A percentile compares a stretch with the other conserved stretches of the same genome.
phyloP scores from a whole-genome alignment of 2,329 filamentous ascomycete genomes.

The Myriosclerotinia scirpicola region DNA sequence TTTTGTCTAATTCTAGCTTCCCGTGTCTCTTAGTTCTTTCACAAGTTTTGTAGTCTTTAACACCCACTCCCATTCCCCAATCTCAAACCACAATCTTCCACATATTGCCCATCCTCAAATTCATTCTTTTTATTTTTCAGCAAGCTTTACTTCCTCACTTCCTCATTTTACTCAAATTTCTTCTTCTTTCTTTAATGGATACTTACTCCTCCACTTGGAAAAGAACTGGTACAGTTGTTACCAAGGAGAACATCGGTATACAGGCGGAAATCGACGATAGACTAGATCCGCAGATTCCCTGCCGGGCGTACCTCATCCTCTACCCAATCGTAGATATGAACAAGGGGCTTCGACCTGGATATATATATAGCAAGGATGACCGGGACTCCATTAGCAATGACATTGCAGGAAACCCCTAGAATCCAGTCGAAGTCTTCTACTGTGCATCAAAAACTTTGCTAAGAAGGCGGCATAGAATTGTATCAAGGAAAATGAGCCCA shows the following conservation, averaged over 20 bases:
- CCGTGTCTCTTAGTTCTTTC: not conserved
- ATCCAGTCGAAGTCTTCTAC: slow-evolving; percentile 30
- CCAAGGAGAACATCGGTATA: not conserved
- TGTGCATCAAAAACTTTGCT: slow-evolving; percentile 59
- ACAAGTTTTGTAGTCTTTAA: too few species aligned
- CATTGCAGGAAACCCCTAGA: slow-evolving; percentile 40
- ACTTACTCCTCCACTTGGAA: too few species aligned
- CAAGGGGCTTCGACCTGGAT: slow-evolving; percentile 51
- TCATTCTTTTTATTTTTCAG: too few species aligned
- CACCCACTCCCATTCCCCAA: too few species aligned
- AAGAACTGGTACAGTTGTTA: not conserved
- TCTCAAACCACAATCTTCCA: too few species aligned
- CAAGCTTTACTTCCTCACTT: too few species aligned
- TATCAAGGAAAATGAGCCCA: slow-evolving; percentile 50
- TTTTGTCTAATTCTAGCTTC: not conserved
- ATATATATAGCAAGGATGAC: slow-evolving; percentile 52
- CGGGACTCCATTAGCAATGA: slow-evolving; percentile 54
- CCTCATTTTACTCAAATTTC: too few species aligned
- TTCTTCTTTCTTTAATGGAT: too few species aligned
- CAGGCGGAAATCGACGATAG: not conserved
- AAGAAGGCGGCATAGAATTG: slow-evolving; percentile 66
- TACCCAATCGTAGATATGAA: slow-evolving; percentile 55
- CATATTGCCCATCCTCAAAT: too few species aligned
- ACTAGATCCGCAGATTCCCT: not conserved
- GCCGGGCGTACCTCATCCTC: slow-evolving; percentile 57